Base-by-base conservation (phyloP, 306 rosid genomes). In the Leucaena leucocephala region DNA sequence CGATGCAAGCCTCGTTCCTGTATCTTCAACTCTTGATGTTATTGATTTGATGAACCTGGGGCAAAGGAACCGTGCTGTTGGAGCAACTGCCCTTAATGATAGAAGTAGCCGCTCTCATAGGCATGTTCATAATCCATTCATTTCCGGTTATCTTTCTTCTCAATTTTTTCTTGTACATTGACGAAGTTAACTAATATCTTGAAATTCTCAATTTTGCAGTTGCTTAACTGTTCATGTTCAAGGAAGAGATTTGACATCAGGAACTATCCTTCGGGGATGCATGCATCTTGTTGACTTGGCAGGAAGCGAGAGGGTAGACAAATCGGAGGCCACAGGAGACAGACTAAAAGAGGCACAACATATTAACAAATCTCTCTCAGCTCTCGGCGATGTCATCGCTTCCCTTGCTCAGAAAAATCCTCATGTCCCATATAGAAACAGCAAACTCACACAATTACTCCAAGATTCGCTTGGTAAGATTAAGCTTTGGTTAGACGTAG, bases 61-160 rank as follows among this genome's bases (percentile, higher is more conserved):
- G 74, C 97, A 94, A 13, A 92, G 82, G 83, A 94, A 94, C 62
- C 97, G 98, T 68, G 97, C 80, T 46, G 97, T 94, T 2, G 98
- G 98, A 46, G 98, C 98, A 50, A 94, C 98, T 50, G 98, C 98
- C 54, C 87, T 94, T 68, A 94, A 94, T 48, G 98, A 94, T 71
- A 94, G 97, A 17, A 94, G 98, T 62, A 94, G 98, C 82, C 95
- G 98, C 71, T 94, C 98, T 79, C 98, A 94, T 82, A 94, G 97
- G 98, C 90, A 76, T 64, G 36, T 84, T 72, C 43, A 68, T 68
- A 22, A 68, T 44, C 21, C 59, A 17, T 70, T 71, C 50, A 8
- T 14, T 8, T 61, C 45, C 11, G 22, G 66, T 72, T 46, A 38
- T 74, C 49, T 40, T 19, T 42, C 35, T 36, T 19, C 52, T 48